phyloP scores from a whole-genome alignment of 176 grass and related monocot genomes.

The Bolboschoenus planiculmis region DNA sequence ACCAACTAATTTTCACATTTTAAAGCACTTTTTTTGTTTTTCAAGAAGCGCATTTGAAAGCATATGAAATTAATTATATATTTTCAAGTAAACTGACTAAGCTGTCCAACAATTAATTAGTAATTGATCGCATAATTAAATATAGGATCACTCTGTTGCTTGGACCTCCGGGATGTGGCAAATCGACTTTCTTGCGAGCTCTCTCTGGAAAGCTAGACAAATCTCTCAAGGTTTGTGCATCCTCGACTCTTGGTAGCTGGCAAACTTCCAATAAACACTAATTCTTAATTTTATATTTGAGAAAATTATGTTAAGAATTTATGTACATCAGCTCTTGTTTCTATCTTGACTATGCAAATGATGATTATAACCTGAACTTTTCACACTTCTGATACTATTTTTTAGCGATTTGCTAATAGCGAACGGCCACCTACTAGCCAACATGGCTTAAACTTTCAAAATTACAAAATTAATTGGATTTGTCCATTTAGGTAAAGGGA shows the following conservation, averaged over 20 bases:
- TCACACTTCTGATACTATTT: not conserved
- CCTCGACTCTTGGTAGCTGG: not conserved
- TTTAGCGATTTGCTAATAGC: not conserved
- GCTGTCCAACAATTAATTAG: not conserved
- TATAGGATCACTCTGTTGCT: conserved; percentile 76
- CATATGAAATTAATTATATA: not conserved
- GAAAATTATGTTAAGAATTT: not conserved
- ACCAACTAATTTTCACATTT: not conserved
- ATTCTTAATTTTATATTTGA: not conserved
- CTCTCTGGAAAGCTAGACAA: conserved; percentile 56
- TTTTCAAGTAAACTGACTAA: not conserved
- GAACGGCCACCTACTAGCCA: not conserved
- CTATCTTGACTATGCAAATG: not conserved
- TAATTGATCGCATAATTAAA: not conserved
- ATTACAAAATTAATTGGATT: not conserved
- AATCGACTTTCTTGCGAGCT: conserved; percentile 61
- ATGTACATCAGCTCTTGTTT: not conserved
- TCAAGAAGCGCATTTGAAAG: not conserved
- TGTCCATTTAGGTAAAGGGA: conserved; percentile 31
- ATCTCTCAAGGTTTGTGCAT: conserved; percentile 43
- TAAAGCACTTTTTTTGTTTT: not conserved
- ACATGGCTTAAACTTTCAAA: not conserved
- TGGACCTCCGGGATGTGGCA: conserved; percentile 70
- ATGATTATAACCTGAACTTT: not conserved
- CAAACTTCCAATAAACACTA: not conserved